phyloP scores from a whole-genome alignment of 805 yeast species.

The Candida lessepsii region DNA sequence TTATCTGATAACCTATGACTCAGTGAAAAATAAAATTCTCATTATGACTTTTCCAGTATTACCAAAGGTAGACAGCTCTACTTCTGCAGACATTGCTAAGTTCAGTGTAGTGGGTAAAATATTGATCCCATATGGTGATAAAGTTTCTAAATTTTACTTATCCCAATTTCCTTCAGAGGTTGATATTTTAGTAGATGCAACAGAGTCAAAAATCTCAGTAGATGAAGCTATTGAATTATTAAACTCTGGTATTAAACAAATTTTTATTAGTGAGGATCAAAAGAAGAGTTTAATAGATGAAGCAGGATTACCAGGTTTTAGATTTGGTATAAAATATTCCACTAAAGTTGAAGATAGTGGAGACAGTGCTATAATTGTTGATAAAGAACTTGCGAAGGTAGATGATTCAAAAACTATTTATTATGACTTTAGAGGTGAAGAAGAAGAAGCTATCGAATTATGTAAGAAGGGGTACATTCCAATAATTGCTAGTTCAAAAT shows the following conservation, averaged over 20 bases:
- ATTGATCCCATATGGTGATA: slow-evolving; percentile 29
- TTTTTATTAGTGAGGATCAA: slow-evolving; percentile 37
- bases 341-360: slow-evolving; percentile 10
- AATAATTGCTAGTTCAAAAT: slow-evolving; percentile 23
- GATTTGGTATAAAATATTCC: slow-evolving; percentile 36
- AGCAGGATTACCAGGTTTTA: slow-evolving; percentile 51
- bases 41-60: slow-evolving; percentile 40
- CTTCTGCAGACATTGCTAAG: slow-evolving; percentile 16
- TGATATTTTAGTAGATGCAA: slow-evolving; percentile 32
- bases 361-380: slow-evolving; percentile 21
- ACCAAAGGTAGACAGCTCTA: slow-evolving; percentile 29
- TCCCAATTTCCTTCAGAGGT: slow-evolving; percentile 29
- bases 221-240: slow-evolving; percentile 52
- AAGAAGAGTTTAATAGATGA: slow-evolving; percentile 30
- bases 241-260: slow-evolving; percentile 56
- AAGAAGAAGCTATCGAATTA: slow-evolving; percentile 25
- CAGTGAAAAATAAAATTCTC: slow-evolving; percentile 7
- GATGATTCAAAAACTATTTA: slow-evolving; percentile 34
- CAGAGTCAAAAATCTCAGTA: slow-evolving; percentile 25
- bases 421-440: slow-evolving; percentile 17
- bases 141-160: slow-evolving; percentile 31
- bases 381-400: slow-evolving; percentile 17
- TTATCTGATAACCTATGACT: no score
- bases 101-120: slow-evolving; percentile 35
- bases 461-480: slow-evolving; percentile 32